Evolutionary conservation across 371 early-diverging fungal species (phyloP), one percentile per base, ranked within the genome.

Genomic region (Dipsacomyces acuminosporus): DNA sequence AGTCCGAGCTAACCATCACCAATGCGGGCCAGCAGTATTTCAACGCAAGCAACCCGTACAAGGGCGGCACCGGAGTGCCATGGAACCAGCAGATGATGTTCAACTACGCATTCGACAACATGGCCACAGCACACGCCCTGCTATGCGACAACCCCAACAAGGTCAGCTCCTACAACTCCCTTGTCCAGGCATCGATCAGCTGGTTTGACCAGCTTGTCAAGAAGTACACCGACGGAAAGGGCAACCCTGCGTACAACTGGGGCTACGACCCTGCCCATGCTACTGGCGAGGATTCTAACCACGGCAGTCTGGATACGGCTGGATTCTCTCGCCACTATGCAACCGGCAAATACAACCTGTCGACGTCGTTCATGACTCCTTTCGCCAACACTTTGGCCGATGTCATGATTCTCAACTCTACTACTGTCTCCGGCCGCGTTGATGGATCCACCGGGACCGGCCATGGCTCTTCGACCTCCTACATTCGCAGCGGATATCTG

Each of bases 11-110:
- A n/a, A 17, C 8, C 14, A n/a, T 38, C 8, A 4, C 38, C n/a
- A 5, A 17, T 5, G n/a, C 8, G n/a, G 17, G 17, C n/a, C 4
- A n/a, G n/a, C 38, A 38, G 38, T 38, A 38, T 13, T 38, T 38
- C 14, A 7, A 3, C 8, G 3, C 11, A 3, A 17, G 4, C 3
- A 4, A 11, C 4, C n/a, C 17, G 5, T 38, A 38, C 38, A 38
- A 7, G 17, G 5, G n/a, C 11, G 38, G 38, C 17, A n/a, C 15
- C 11, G 17, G 4, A 15, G 38, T 38, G 18, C 48, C 48, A 1
- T 48, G 48, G 48, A 48, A 48, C 26, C 48, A 48, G 24, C 21
- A 24, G 48, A 48, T 48, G 48, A 48, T 48, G 48, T 25, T 48
- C 26, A 48, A 48, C 26, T 35, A 48, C 23, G 48, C 22, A 23